These are phyloP conservation scores for Colletotrichum sp. DNA, from an alignment of 2,329 filamentous ascomycete genomes.

Conservation along the genomic window DNA sequence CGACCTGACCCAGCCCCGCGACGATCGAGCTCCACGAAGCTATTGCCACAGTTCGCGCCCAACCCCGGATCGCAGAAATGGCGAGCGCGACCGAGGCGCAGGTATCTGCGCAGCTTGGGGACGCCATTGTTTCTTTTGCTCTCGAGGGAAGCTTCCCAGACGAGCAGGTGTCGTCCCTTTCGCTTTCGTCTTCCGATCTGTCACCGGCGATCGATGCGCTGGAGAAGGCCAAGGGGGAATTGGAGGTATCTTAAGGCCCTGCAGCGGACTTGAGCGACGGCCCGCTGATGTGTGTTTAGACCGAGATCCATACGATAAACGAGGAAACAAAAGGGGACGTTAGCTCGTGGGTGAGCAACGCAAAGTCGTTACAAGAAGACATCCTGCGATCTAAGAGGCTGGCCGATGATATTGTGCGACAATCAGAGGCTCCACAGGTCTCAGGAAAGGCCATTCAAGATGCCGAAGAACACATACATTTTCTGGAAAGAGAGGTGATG, in stretches of 20 bases:
- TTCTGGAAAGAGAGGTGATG: conserved; percentile 61
- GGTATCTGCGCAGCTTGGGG: conserved; percentile 33
- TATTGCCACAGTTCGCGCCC: neutral
- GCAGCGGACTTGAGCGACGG: neutral
- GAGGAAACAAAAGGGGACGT: conserved; percentile 79
- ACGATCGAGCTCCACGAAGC: neutral
- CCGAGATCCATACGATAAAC: conserved; percentile 78
- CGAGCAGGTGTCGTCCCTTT: conserved; percentile 39
- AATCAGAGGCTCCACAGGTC: conserved; percentile 69
- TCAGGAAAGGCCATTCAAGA: conserved; percentile 59
- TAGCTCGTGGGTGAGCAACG: conserved; percentile 84
- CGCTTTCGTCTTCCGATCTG: conserved; percentile 42
- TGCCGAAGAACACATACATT: conserved; percentile 59
- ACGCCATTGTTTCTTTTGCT: conserved; percentile 45
- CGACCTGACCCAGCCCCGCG: neutral
- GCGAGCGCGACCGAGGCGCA: conserved; percentile 31
- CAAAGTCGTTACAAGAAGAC: conserved; percentile 83
- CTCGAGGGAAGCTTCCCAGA: conserved; percentile 45
- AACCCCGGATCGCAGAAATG: conserved; percentile 27
- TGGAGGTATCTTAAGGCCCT: conserved; percentile 38
- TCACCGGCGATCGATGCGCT: conserved; percentile 45
- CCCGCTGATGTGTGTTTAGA: conserved; percentile 40
- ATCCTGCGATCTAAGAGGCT: conserved; percentile 81
- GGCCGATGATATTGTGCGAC: conserved; percentile 80
- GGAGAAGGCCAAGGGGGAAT: conserved; percentile 35